These are phyloP conservation scores for Rickenella mellea DNA, from an alignment of 768 basidiomycete genomes.

Conservation along the genomic window DNA sequence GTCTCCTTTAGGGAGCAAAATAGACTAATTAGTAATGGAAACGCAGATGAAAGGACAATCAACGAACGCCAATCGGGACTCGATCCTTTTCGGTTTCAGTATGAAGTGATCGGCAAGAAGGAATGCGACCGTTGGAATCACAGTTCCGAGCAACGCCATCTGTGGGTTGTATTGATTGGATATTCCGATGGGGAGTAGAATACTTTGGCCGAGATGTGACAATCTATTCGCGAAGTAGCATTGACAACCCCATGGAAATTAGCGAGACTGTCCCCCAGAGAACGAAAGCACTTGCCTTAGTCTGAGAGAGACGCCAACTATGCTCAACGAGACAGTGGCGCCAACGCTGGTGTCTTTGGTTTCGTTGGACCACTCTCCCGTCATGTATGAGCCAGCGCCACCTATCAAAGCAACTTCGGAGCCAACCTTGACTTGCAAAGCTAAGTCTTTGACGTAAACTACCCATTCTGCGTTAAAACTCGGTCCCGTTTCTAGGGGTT, in stretches of 20 bases:
- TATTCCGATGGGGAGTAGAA: slow-evolving; percentile 48
- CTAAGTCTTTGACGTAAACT: slow-evolving; percentile 44
- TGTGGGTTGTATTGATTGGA: slow-evolving; percentile 37
- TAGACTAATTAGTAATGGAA: slow-evolving; percentile 7
- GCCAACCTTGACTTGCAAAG: slow-evolving; percentile 38
- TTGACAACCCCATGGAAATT: slow-evolving; percentile 12
- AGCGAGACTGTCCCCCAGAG: no score
- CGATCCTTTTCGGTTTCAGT: slow-evolving; percentile 44
- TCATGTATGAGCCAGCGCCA: no score
- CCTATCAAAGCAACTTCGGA: slow-evolving; percentile 28
- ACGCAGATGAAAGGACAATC: slow-evolving; percentile 7
- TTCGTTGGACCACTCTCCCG: no score
- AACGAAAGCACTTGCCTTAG: slow-evolving; percentile 39
- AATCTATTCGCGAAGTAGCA: slow-evolving; percentile 28
- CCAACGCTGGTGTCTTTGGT: no score
- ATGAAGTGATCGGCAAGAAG: slow-evolving; percentile 47
- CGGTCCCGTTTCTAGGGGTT: slow-evolving; percentile 36
- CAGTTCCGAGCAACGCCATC: slow-evolving; percentile 39
- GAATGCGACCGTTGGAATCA: slow-evolving; percentile 47
- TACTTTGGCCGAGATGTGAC: slow-evolving; percentile 45
- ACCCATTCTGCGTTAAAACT: slow-evolving; percentile 34
- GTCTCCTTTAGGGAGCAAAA: slow-evolving; percentile 30
- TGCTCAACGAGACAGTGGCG: slow-evolving; percentile 33
- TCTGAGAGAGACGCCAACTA: slow-evolving; percentile 39
- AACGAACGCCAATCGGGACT: slow-evolving; percentile 44